Evolutionary conservation across 2,329 filamentous ascomycete species (phyloP).

Genomic region (Knoxdaviesia proteae): DNA sequence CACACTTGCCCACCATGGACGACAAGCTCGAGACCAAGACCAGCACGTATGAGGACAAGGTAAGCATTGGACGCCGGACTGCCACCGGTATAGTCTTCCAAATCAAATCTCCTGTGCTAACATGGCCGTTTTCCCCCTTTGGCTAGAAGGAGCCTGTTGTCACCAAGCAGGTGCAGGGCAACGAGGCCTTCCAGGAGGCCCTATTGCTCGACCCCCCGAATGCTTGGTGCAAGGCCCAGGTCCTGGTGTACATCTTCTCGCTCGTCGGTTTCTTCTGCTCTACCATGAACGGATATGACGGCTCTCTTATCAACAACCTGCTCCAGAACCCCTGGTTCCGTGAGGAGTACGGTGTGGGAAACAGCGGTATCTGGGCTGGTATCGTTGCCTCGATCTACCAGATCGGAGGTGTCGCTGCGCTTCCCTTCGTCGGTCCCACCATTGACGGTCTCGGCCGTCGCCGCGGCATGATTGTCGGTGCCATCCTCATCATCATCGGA

Average conservation of each 20-base stretch:
- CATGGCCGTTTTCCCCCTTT: too few species aligned
- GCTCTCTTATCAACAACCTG: slow-evolving; percentile 26
- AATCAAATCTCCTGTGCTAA: too few species aligned
- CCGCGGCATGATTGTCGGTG: slow-evolving; percentile 22
- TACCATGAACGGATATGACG: slow-evolving; percentile 31
- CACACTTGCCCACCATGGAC: too few species aligned
- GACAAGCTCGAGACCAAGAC: too few species aligned
- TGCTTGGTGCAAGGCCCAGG: too few species aligned
- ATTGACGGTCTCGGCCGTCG: slow-evolving; percentile 26
- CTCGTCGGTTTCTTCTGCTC: slow-evolving; percentile 26
- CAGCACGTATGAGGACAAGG: too few species aligned
- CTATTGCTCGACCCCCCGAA: too few species aligned
- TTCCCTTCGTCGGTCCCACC: slow-evolving; percentile 22
- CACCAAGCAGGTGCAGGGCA: too few species aligned
- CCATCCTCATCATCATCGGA: slow-evolving; percentile 17
- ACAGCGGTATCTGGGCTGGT: slow-evolving; percentile 25
- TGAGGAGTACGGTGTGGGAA: slow-evolving; percentile 17
- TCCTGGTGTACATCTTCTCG: slow-evolving; percentile 15
- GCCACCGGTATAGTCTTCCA: too few species aligned
- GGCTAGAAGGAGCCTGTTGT: too few species aligned
- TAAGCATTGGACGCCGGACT: too few species aligned
- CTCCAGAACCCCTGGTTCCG: slow-evolving; percentile 20
- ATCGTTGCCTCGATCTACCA: slow-evolving; percentile 31
- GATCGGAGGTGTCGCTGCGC: slow-evolving; percentile 24
- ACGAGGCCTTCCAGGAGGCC: too few species aligned